Percentiles rank a stretch among this genome's conserved stretches.
Evolutionary conservation across 2,329 filamentous ascomycete genomes (phyloP).

Genomic region (Trichophyton benhamiae): DNA sequence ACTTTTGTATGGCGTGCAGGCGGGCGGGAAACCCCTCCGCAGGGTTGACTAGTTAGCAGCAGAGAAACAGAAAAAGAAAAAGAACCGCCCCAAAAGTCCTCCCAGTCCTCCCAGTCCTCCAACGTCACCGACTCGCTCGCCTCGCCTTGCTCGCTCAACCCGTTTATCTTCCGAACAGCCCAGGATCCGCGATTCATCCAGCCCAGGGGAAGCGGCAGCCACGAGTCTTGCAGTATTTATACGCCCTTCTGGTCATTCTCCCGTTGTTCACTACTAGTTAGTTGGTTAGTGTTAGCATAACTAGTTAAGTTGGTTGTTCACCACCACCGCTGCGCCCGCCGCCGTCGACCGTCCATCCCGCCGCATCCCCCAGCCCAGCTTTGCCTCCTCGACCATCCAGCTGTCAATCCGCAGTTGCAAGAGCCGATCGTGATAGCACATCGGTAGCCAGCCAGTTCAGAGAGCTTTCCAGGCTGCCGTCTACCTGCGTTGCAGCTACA

Average conservation of each 20-base stretch:
- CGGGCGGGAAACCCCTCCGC: not conserved
- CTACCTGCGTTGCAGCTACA: not conserved
- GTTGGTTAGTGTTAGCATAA: no score
- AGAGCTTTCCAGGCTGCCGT: not conserved
- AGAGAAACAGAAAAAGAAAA: not conserved
- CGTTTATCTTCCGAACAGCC: not conserved
- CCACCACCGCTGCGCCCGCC: not conserved
- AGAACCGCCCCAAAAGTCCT: not conserved
- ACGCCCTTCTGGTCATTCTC: not conserved
- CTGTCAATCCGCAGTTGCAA: not conserved
- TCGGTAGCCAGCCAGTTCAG: not conserved
- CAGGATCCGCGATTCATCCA: not conserved
- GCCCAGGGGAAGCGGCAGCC: not conserved
- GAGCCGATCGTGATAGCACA: not conserved
- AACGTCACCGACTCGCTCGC: conserved; percentile 1
- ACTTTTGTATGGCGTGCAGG: not conserved
- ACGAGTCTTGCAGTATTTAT: not conserved
- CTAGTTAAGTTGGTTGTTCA: no score
- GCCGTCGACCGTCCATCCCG: not conserved
- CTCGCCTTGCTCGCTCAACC: not conserved
- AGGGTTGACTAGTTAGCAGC: not conserved
- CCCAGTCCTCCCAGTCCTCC: not conserved
- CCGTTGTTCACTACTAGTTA: not conserved
- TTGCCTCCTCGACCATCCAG: not conserved
- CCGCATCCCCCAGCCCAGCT: not conserved